A percentile compares a stretch with the other conserved stretches of the same genome.
These are phyloP conservation scores for Shiraia bambusicola DNA, from an alignment of 2,329 filamentous ascomycete genomes.

Conservation along the genomic window DNA sequence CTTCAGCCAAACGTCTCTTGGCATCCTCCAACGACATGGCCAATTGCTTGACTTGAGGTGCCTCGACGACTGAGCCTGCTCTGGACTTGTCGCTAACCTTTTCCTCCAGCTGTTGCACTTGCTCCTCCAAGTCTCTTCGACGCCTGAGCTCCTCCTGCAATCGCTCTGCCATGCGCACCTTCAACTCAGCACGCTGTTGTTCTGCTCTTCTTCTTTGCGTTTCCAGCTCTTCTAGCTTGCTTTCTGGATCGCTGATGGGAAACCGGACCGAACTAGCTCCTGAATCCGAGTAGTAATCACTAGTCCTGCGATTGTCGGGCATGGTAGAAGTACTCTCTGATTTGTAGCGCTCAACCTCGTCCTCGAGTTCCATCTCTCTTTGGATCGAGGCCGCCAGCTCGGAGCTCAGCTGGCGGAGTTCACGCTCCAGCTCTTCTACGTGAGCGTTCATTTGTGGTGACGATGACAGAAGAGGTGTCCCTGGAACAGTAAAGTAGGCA, in stretches of 20 bases:
- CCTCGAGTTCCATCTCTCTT: constrained; percentile 94
- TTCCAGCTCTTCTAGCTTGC: constrained; percentile 71
- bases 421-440: constrained; percentile 88
- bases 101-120: constrained; percentile 80
- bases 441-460: constrained; percentile 55
- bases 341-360: constrained; percentile 85
- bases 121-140: constrained; percentile 74
- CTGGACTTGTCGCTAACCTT: constrained; percentile 56
- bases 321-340: constrained; percentile 65
- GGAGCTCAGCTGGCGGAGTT: constrained; percentile 87
- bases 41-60: constrained; percentile 70
- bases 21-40: constrained; percentile 80
- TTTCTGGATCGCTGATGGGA: constrained; percentile 62
- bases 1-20: constrained; percentile 77
- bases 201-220: constrained; percentile 80
- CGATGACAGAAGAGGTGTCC: constrained; percentile 48
- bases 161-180: constrained; percentile 80
- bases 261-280: constrained; percentile 83
- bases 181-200: constrained; percentile 85
- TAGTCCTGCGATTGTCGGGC: constrained; percentile 72
- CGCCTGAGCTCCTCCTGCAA: constrained; percentile 81
- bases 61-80: constrained; percentile 25
- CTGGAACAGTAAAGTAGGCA: constrained; percentile 51
- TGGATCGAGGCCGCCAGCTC: constrained; percentile 92
- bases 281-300: constrained; percentile 97